Base-by-base conservation (phyloP, 1,139 yeast genomes). In the Casaregolazyma lundiana region DNA sequence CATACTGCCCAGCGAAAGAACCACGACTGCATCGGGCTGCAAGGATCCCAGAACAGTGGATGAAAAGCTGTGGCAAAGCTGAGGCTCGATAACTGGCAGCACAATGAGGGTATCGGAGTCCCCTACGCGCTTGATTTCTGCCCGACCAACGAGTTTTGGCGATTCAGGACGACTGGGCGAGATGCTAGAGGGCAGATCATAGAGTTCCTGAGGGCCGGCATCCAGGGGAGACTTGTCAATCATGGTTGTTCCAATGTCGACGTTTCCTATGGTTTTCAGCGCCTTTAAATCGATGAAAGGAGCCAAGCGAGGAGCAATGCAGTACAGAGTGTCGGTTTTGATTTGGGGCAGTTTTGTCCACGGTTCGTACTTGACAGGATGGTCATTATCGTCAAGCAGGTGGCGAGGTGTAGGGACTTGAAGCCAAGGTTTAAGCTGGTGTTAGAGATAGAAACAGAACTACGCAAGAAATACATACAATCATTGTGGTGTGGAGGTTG, bases 341-440 rank as follows among this genome's bases (percentile, higher is more conserved):
- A 42, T 26, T 11, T 22, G 18, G 19, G 38, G 42, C 4, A 56
- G 43, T 9, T 47, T 50, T 6, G 58, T 48, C 57, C 55, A 56
- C n/a, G 56, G 47, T 19, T 48, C 41, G 35, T 44, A 49, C 26
- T 45, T 45, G 19, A 48, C 45, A n/a, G 53, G 36, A 19, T 64
- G 69, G 35, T 66, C 69, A 35, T 62, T 57, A 39, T 76, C 80
- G 51, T 65, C 66, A 35, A 78, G 63, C 16, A 71, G 58, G 60
- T 80, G 83, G 49, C 85, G 73, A 9, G 83, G 78, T 21, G 73
- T 66, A 42, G 73, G 77, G 34, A 63, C 60, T 47, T 77, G 82
- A 13, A 70, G 66, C 72, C 79, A 71, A 21, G 81, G 82, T 73
- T 78, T 80, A 51, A 80, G 70, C 77, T 77, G 46, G 37, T n/a